Evolutionary conservation across 768 basidiomycete genomes (phyloP).

Genomic region (Tulasnella sp.): DNA sequence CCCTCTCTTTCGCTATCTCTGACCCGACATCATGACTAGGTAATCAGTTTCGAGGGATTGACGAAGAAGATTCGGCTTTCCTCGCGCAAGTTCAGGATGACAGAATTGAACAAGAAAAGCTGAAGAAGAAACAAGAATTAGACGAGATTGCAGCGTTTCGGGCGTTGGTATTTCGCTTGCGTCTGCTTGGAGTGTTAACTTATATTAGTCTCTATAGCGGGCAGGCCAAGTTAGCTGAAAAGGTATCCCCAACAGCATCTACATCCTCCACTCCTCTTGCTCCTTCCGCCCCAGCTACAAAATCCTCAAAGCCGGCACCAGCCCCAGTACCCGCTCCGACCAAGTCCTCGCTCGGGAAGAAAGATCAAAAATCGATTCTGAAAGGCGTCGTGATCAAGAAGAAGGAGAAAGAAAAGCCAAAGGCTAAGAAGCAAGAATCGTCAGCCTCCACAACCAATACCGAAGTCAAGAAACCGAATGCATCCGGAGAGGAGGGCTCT

Average conservation of each 20-base stretch:
- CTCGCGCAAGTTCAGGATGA: conserved; percentile 71
- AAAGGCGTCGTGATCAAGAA: conserved; percentile 79
- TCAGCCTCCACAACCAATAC: background rate
- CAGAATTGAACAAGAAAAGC: conserved; percentile 62
- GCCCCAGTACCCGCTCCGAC: conserved; percentile 17
- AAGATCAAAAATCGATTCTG: conserved; percentile 51
- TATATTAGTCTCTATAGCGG: conserved; percentile 30
- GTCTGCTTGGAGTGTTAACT: background rate
- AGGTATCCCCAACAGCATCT: conserved; percentile 19
- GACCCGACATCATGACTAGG: conserved; percentile 32
- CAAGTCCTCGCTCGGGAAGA: conserved; percentile 32
- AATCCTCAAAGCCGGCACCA: conserved; percentile 24
- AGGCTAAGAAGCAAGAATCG: background rate
- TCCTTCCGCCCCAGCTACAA: conserved; percentile 21
- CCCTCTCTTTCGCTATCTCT: background rate
- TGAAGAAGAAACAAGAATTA: conserved; percentile 61
- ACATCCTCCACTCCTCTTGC: background rate
- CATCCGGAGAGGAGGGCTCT: background rate
- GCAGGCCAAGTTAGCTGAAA: conserved; percentile 55
- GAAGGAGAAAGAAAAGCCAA: conserved; percentile 12
- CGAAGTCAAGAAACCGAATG: background rate
- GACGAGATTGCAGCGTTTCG: conserved; percentile 69
- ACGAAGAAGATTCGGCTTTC: conserved; percentile 86
- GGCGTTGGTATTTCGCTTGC: conserved; percentile 37
- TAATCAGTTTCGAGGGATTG: conserved; percentile 79